Base-by-base conservation (phyloP, 2,329 filamentous ascomycete genomes). In the Monosporascus sp. region DNA sequence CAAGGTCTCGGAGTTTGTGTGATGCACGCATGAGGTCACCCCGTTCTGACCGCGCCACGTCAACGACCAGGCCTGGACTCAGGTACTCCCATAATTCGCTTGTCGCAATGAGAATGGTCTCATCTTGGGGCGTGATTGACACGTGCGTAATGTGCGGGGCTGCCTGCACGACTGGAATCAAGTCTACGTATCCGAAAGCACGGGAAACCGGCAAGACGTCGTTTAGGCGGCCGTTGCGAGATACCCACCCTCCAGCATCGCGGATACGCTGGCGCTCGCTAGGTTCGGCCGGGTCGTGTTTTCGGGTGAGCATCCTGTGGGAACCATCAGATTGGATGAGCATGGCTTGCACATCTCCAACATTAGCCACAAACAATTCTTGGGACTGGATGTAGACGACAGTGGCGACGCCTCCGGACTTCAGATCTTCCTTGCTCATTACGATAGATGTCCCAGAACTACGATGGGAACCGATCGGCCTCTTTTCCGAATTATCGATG, bases 41-140 rank as follows among this genome's bases (percentile, higher is more conserved):
- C 7, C 91, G 86, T 70, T 96, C 93, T 24, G 88, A 88, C 57
- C 92, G 82, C 18, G 90, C 91, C 51, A 97, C 86, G 68, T 99
- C 95, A 24, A 96, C 91, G 8, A 96, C 88, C 51, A 97, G 82
- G 51, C 94, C 90, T 2, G 91, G 90, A 1, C 88, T 88, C 11
- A 99, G 79, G 68, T 92, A 96, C 59, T 97, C 92, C 94, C 94
- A 99, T 9, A 99, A 81, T 67, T 99, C 93, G 59, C 85, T 86
- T 7, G 92, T 97, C 3, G 92, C 94, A 54, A 99, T 79, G 50
- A 99, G 74, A 50, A 99, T 88, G 74, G 96, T 93, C 70, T 99
- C 94, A 67, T 99, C 93, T 54, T 90, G 86, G 58, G 97, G 90
- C 48, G 85, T 86, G 51, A 97, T 80, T 1, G 84, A 88, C 57